Evolutionary conservation across 1,139 yeast genomes (phyloP), one percentile per base, ranked within the genome.

Genomic region (Magnusiomyces tetraspermus): DNA sequence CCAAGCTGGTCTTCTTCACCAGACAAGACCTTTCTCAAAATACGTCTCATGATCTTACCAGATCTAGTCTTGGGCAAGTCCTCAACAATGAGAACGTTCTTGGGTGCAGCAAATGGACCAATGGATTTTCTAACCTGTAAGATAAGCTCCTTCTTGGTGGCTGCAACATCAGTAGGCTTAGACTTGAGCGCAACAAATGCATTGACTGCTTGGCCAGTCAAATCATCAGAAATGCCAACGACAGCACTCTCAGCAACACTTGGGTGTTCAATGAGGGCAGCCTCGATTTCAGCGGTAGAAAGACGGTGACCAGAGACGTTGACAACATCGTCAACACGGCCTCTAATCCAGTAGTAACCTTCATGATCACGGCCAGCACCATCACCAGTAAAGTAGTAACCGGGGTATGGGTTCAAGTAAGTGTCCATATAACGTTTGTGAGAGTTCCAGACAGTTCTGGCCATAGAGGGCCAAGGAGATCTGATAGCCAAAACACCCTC

Each of bases 51-150:
- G 70, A 92, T 90, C 79, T 92, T 92, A 65, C 98, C 98, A 31
- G 96, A 88, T 75, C 98, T 82, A 37, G 98, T 92, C 80, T 89
- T 90, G 71, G 98, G 98, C 71, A 92, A 80, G 67, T 92, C 98
- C 55, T 78, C 79, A 53, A 92, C 96, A 58, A 89, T 75, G 58
- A 90, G 80, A 53, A 90, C 90, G 46, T 85, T 76, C 75, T 90
- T 90, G 70, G 98, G 98, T 55, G 97, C 95, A 46, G 98, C 98
- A 72, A 92, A 92, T 53, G 98, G 98, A 53, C 98, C 98, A 68
- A 92, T 92, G 67, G 84, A 88, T 67, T 85, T 83, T 75, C 98
- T 84, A 51, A 92, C 97, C 64, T 84, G 89, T 72, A 90, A 72
- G 55, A 89, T 75, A 63, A 94, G 79, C 64, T 84, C 88, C 73